phyloP scores from a whole-genome alignment of 805 yeast species.

The Ogataea trehalophila region DNA sequence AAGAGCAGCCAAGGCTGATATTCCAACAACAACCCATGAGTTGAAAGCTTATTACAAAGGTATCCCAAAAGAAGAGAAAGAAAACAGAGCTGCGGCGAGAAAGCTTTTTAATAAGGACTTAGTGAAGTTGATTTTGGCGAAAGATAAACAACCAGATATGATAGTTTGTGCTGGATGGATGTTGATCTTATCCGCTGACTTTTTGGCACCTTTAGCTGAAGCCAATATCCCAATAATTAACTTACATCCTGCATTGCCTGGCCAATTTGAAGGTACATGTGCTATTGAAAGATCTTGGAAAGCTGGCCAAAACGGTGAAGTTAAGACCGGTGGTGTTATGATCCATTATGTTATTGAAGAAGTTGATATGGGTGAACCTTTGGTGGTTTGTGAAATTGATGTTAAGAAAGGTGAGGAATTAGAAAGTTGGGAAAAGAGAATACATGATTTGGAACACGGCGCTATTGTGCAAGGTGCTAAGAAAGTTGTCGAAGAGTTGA shows the following conservation, averaged over 20 bases:
- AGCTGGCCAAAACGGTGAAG: constrained; percentile 83
- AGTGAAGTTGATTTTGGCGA: constrained; percentile 55
- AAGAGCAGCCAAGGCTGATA: constrained; percentile 66
- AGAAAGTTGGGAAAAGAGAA: constrained; percentile 76
- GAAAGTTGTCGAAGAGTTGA: constrained; percentile 44
- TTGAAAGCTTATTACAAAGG: constrained; percentile 71
- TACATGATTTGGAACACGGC: constrained; percentile 77
- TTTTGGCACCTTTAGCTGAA: constrained; percentile 58
- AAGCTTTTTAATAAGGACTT: constrained; percentile 72
- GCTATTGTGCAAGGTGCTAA: constrained; percentile 93
- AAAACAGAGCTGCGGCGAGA: constrained; percentile 56
- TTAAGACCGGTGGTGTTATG: constrained; percentile 85
- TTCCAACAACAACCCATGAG: constrained; percentile 70
- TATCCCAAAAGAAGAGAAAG: constrained; percentile 63
- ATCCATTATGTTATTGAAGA: constrained; percentile 94
- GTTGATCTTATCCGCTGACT: constrained; percentile 79
- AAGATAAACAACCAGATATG: constrained; percentile 60
- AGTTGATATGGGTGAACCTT: constrained; percentile 90
- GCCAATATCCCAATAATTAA: constrained; percentile 77
- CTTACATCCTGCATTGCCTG: constrained; percentile 95
- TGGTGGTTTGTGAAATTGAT: constrained; percentile 74
- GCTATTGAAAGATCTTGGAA: constrained; percentile 97
- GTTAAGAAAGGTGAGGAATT: constrained; percentile 68
- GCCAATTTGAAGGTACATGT: constrained; percentile 94
- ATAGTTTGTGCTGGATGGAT: constrained; percentile 99